Conservation (phyloP, 345 rosid genomes). For the Dipteronia dyeriana region DNA sequence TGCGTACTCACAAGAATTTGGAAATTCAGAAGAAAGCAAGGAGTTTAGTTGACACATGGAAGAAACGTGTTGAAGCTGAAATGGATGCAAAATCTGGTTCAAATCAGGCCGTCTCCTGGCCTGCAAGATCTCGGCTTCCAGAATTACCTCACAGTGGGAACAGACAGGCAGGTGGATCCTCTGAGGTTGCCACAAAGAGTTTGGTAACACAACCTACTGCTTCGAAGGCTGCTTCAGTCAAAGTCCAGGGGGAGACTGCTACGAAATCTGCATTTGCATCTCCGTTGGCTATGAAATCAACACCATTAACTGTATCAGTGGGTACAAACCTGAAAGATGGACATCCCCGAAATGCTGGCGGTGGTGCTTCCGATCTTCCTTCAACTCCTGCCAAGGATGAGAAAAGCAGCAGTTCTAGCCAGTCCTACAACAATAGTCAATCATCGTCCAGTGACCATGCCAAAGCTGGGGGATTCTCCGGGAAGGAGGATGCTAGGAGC, state of each 20-base stretch:
- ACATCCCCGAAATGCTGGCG: conserved; percentile 44
- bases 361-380: conserved; percentile 46
- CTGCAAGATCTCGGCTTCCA: conserved; percentile 62
- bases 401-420: conserved; percentile 83
- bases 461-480: conserved; percentile 50
- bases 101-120: conserved; percentile 62
- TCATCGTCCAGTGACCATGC: conserved; percentile 69
- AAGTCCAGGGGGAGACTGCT: conserved; percentile 53
- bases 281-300: conserved; percentile 54
- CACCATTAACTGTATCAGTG: conserved; percentile 46
- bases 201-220: conserved; percentile 56
- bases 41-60: conserved; percentile 93
- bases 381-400: conserved; percentile 53
- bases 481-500: conserved; percentile 70
- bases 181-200: conserved; percentile 65
- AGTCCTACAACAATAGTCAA: conserved; percentile 76
- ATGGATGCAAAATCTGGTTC: conserved; percentile 82
- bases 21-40: conserved; percentile 92
- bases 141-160: conserved; percentile 58
- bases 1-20: conserved; percentile 74
- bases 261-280: conserved; percentile 53
- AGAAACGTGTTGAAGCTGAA: conserved; percentile 93
- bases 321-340: conserved; percentile 53
- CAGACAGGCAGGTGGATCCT: conserved; percentile 55
- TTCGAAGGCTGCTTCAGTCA: conserved; percentile 56